Percentiles rank a stretch among this genome's conserved stretches.
phyloP scores from a whole-genome alignment of 257 asterid genomes.

The Jaltomata sinuosa region DNA sequence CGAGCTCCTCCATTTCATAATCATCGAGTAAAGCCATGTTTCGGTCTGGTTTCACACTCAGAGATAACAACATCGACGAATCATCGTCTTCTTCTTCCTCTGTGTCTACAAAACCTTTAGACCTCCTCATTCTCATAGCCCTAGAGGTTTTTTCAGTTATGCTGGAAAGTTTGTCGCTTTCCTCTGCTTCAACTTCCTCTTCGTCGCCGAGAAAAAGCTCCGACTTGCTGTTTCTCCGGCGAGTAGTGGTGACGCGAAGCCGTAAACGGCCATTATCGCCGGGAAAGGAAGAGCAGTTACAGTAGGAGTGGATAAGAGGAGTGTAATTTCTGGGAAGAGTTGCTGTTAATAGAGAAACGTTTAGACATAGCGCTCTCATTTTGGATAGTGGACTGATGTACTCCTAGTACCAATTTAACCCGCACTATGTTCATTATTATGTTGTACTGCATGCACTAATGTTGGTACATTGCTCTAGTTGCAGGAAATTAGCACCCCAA shows the following conservation, averaged over 20 bases:
- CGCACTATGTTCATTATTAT: neutral
- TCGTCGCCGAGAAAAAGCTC: constrained; percentile 9
- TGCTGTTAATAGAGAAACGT: neutral
- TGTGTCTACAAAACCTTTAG: neutral
- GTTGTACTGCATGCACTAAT: neutral
- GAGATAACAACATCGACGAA: constrained; percentile 42
- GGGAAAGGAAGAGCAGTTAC: neutral
- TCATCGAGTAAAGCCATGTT: constrained; percentile 64
- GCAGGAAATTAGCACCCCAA: neutral
- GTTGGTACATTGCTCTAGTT: neutral
- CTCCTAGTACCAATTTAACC: neutral
- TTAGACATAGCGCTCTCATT: neutral
- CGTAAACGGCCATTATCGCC: neutral
- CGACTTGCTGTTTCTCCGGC: constrained; percentile 9
- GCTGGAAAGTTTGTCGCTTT: neutral
- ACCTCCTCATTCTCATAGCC: constrained; percentile 7
- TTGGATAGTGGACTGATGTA: neutral
- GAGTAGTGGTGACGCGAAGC: neutral
- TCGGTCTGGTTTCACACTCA: constrained; percentile 80
- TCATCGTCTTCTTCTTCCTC: constrained; percentile 8
- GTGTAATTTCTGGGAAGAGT: neutral
- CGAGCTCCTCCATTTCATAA: constrained; percentile 92
- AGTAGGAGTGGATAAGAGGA: neutral
- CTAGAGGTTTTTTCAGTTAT: constrained; percentile 5
- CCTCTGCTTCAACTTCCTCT: constrained; percentile 3